Evolutionary conservation across 2,329 filamentous ascomycete species (phyloP).

Genomic region (Venturia pyrina): DNA sequence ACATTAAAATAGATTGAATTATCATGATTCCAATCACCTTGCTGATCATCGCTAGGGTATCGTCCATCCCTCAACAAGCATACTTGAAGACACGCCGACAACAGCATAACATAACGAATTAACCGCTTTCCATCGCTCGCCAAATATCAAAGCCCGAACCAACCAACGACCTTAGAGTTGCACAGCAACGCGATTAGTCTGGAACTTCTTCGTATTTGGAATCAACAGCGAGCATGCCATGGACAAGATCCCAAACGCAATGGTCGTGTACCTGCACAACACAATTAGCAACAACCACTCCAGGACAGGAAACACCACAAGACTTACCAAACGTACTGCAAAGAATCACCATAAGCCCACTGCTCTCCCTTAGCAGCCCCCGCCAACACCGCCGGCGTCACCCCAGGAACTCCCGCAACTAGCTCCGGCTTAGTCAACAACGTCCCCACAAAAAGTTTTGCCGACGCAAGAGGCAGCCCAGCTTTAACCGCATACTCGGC

Average conservation of each 20-base stretch:
- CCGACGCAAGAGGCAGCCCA: slow-evolving; percentile 9
- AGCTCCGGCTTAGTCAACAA: not conserved
- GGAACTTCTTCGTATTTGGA: slow-evolving; percentile 12
- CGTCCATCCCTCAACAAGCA: not conserved
- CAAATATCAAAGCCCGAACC: not conserved
- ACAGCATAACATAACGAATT: not conserved
- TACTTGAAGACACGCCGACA: not conserved
- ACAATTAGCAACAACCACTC: not conserved
- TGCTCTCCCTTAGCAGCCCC: slow-evolving; percentile 11
- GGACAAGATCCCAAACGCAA: slow-evolving; percentile 12
- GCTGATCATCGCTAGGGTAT: not conserved
- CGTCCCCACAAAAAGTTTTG: slow-evolving; percentile 8
- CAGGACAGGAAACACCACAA: too few relatives aligned
- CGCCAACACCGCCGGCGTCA: slow-evolving; percentile 10
- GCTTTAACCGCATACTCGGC: slow-evolving; percentile 10
- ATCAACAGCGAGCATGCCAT: slow-evolving; percentile 11
- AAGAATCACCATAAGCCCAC: slow-evolving; percentile 12
- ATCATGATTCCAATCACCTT: not conserved
- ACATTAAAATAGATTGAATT: not conserved
- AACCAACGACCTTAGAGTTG: not conserved
- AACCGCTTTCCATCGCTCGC: not conserved
- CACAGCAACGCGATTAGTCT: slow-evolving; percentile 14
- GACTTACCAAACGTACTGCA: slow-evolving; percentile 14
- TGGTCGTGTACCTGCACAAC: slow-evolving; percentile 5
- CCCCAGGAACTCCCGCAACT: slow-evolving; percentile 1